Base-by-base conservation (phyloP, 257 asterid genomes). In the Galeopsis tetrahit region DNA sequence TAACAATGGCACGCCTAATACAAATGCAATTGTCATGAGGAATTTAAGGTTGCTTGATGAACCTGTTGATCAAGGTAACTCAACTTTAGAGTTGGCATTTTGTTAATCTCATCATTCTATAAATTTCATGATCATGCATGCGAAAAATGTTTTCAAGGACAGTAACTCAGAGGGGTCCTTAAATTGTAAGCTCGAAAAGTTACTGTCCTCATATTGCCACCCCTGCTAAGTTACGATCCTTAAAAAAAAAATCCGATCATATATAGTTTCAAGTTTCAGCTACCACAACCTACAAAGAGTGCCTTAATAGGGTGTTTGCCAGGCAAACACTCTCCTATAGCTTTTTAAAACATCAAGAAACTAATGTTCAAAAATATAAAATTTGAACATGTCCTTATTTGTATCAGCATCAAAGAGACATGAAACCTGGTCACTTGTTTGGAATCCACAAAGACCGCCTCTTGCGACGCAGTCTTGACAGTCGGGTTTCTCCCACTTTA, bases 401-500 rank as follows among this genome's bases (percentile, higher is more conserved):
- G 14, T 14, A 21, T 6, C 3, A 38, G 44, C 78, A 59, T 81
- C 35, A 28, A 15, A 28, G 73, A 56, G 70, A 52, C 89, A 82
- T 2, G 52, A 3, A 72, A 82, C 68, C 73, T 57, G 69, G 0
- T 71, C 44, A 7, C 55, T 64, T 2, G 77, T 70, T 71, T 42
- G 71, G 44, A 43, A 81, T 7, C 88, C 84, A 79, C 90, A 86
- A 33, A 69, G 13, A 1, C 86, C 82, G 0, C 85, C 84, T 56
- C 66, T 84, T 14, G 73, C 77, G 63, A 81, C 88, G 44, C 88
- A 86, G 10, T 71, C 80, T 15, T 55, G 76, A 32, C 88, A 86
- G 10, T 75, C 64, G 2, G 88, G 90, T 2, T 21, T 74, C 32
- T 68, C 55, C 90, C 90, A 86, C 13, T 74, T 75, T 60, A 86